phyloP scores from a whole-genome alignment of 371 early-diverging fungal species.

The Dichotomocladium elegans region DNA sequence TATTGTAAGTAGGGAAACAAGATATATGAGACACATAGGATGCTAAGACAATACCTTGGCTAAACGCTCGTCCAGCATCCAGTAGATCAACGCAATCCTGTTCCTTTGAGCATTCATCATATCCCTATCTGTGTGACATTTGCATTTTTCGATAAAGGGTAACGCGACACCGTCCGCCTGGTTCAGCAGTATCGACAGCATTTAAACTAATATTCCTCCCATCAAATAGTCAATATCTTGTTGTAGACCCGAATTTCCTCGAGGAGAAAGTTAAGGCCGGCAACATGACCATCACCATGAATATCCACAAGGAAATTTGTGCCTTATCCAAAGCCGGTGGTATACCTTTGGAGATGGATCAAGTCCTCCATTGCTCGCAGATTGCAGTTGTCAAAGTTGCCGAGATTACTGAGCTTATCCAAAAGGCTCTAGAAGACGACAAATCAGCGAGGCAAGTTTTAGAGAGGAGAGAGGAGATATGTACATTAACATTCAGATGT shows the following conservation, averaged over 20 bases:
- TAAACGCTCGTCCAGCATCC: slow-evolving; percentile 84
- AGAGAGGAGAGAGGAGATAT: not conserved
- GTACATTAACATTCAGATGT: too few species aligned
- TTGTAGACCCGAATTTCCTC: slow-evolving; percentile 81
- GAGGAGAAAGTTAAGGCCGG: slow-evolving; percentile 86
- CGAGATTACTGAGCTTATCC: slow-evolving; percentile 70
- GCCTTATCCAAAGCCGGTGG: slow-evolving; percentile 92
- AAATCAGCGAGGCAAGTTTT: slow-evolving; percentile 23
- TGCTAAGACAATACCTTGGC: not conserved
- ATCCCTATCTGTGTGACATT: slow-evolving; percentile 91
- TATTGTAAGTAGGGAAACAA: slow-evolving; percentile 56
- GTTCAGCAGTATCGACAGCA: not conserved
- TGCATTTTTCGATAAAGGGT: slow-evolving; percentile 86
- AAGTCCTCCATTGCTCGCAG: slow-evolving; percentile 71
- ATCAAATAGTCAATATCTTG: slow-evolving; percentile 65
- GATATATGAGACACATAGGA: not conserved
- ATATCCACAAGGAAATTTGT: slow-evolving; percentile 89
- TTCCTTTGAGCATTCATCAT: slow-evolving; percentile 92
- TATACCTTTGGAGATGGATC: slow-evolving; percentile 61
- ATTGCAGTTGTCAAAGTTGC: slow-evolving; percentile 73
- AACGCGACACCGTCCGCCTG: slow-evolving; percentile 20
- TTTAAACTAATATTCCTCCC: not conserved
- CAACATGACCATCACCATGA: slow-evolving; percentile 84
- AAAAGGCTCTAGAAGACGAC: slow-evolving; percentile 57
- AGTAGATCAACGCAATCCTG: slow-evolving; percentile 81